These are phyloP conservation scores for Neoboletus brunneissimus DNA, from an alignment of 768 basidiomycete species.

Conservation along the genomic window DNA sequence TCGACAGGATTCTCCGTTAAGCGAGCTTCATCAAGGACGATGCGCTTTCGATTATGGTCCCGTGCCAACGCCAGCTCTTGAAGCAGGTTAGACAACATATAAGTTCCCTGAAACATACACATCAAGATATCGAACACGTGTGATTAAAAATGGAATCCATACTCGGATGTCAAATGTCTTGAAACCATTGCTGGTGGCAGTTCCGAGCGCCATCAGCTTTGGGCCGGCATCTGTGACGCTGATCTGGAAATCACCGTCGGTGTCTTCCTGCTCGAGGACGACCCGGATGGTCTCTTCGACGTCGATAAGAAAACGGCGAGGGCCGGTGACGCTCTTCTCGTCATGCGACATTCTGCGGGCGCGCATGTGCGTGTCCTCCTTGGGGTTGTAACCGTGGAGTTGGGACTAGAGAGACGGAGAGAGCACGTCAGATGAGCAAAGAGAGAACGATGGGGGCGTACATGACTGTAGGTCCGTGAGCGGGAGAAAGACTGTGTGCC, in stretches of 20 bases:
- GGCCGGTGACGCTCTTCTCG: slow-evolving; percentile 76
- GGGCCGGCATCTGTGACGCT: slow-evolving; percentile 95
- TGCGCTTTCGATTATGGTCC: slow-evolving; percentile 92
- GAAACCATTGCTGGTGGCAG: slow-evolving; percentile 96
- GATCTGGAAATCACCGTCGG: slow-evolving; percentile 95
- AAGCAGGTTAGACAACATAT: slow-evolving; percentile 98
- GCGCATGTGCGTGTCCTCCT: slow-evolving; percentile 70
- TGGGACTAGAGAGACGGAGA: slow-evolving; percentile 49
- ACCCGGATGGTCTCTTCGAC: slow-evolving; percentile 98
- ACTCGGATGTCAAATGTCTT: slow-evolving; percentile 96
- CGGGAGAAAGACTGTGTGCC: slow-evolving; percentile 75
- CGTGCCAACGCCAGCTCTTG: slow-evolving; percentile 97
- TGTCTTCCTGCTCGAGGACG: slow-evolving; percentile 96
- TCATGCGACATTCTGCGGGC: slow-evolving; percentile 89
- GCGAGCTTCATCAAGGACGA: slow-evolving; percentile 98
- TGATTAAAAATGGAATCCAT: slow-evolving; percentile 23
- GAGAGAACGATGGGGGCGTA: slow-evolving; percentile 36
- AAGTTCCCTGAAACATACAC: slow-evolving; percentile 69
- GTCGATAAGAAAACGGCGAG: slow-evolving; percentile 91
- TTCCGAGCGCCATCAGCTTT: slow-evolving; percentile 93
- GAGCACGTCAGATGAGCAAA: slow-evolving; percentile 17
- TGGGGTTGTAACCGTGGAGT: slow-evolving; percentile 54
- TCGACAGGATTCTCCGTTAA: slow-evolving; percentile 97
- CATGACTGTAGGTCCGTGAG: slow-evolving; percentile 85
- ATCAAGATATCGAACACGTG: slow-evolving; percentile 8